A percentile compares a stretch with the other conserved stretches of the same genome.
Evolutionary conservation across 306 rosid species (phyloP).

Genomic region (Cucurbita moschata): DNA sequence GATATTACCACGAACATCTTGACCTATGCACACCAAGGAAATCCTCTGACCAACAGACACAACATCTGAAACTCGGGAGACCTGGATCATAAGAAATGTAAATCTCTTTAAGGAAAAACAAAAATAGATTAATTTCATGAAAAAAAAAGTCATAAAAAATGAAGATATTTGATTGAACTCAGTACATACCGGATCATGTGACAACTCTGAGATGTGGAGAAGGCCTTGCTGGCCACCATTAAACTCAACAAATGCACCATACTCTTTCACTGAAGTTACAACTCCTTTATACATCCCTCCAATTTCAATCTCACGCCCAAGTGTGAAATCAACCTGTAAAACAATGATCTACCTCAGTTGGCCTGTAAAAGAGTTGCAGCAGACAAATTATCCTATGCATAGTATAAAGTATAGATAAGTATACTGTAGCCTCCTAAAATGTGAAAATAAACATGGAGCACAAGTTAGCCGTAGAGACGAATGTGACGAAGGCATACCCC

Average conservation of each 20-base stretch:
- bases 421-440: neutral
- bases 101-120: neutral
- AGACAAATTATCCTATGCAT: neutral
- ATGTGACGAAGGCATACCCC: no score
- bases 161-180: neutral
- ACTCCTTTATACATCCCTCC: slow-evolving; percentile 79
- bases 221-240: slow-evolving; percentile 96
- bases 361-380: neutral
- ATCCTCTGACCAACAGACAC: slow-evolving; percentile 72
- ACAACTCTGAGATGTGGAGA: slow-evolving; percentile 90
- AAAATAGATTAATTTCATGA: neutral
- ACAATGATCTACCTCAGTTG: neutral
- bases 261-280: slow-evolving; percentile 59
- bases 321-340: slow-evolving; percentile 61
- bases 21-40: slow-evolving; percentile 79
- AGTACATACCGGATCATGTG: slow-evolving; percentile 57
- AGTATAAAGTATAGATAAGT: neutral
- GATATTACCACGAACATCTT: slow-evolving; percentile 86
- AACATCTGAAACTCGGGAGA: slow-evolving; percentile 57
- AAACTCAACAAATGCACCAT: slow-evolving; percentile 89
- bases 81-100: slow-evolving; percentile 30
- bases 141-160: neutral
- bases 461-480: neutral
- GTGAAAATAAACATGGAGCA: neutral
- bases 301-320: slow-evolving; percentile 84